These are phyloP conservation scores for Hyparrhenia diplandra DNA, from an alignment of 176 grass and related monocot species.

Conservation along the genomic window DNA sequence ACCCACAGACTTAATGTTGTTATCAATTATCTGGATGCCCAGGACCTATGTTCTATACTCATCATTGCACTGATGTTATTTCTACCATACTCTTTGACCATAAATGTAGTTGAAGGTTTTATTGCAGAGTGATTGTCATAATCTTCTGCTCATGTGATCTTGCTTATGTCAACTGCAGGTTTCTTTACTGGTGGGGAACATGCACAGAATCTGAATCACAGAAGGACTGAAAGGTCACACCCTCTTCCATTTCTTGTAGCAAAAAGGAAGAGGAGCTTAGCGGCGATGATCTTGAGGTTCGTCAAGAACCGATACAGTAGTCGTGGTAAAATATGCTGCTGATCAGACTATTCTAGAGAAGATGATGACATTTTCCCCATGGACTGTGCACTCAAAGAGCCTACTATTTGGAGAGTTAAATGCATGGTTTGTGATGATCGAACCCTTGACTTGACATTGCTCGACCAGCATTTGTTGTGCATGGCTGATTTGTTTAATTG, in stretches of 20 bases:
- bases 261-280: conserved; percentile 96
- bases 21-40: neutral
- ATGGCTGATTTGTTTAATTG: conserved; percentile 24
- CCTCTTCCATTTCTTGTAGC: conserved; percentile 79
- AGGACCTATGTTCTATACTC: neutral
- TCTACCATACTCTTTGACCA: neutral
- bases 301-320: conserved; percentile 63
- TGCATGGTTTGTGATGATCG: conserved; percentile 68
- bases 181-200: conserved; percentile 35
- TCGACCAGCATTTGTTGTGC: neutral
- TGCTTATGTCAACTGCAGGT: conserved; percentile 16
- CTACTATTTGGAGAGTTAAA: conserved; percentile 83
- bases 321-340: conserved; percentile 44
- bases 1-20: neutral
- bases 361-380: conserved; percentile 40
- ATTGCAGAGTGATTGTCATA: neutral
- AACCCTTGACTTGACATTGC: neutral
- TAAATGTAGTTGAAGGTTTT: neutral
- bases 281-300: conserved; percentile 88
- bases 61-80: conserved; percentile 1
- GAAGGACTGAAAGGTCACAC: conserved; percentile 54
- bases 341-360: conserved; percentile 43
- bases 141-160: conserved; percentile 16
- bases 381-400: conserved; percentile 53
- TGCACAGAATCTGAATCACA: conserved; percentile 25